Evolutionary conservation across 805 yeast genomes (phyloP).

Genomic region (Cyberlindnera veronae): DNA sequence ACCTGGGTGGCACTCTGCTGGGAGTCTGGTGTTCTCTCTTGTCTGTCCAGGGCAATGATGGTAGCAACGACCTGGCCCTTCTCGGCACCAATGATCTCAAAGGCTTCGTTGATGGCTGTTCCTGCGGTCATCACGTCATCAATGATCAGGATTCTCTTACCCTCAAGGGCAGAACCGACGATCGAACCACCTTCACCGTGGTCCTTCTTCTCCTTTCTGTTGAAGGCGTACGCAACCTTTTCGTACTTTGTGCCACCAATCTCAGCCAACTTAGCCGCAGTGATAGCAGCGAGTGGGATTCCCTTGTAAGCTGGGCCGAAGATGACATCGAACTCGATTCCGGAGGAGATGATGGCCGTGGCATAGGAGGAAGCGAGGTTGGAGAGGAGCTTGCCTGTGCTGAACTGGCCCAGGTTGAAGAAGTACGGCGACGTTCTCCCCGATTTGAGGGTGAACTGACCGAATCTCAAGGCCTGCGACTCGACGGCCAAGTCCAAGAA

Average conservation of each 20-base stretch:
- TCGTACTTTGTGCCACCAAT: constrained; percentile 77
- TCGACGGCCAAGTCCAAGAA: constrained; percentile 82
- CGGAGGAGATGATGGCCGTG: constrained; percentile 75
- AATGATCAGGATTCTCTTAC: constrained; percentile 74
- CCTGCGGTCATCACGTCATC: constrained; percentile 99
- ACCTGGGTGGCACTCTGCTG: constrained; percentile 76
- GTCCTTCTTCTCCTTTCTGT: constrained; percentile 94
- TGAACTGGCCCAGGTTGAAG: constrained; percentile 89
- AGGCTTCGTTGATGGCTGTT: constrained; percentile 95
- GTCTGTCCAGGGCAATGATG: constrained; percentile 91
- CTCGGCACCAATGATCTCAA: constrained; percentile 65
- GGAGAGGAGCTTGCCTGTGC: constrained; percentile 74
- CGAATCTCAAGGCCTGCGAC: constrained; percentile 80
- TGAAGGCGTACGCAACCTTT: constrained; percentile 82
- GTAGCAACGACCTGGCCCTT: constrained; percentile 78
- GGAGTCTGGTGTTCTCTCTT: constrained; percentile 73
- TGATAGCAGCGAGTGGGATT: constrained; percentile 89
- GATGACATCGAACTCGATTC: constrained; percentile 80
- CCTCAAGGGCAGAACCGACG: constrained; percentile 77
- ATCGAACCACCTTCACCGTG: constrained; percentile 98
- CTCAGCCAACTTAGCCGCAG: constrained; percentile 90
- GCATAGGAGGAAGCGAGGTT: constrained; percentile 88
- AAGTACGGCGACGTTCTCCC: constrained; percentile 96
- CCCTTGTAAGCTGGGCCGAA: constrained; percentile 99
- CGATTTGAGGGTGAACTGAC: constrained; percentile 83